Base-by-base conservation (phyloP, 768 basidiomycete species). In the Termitomyces sp. region DNA sequence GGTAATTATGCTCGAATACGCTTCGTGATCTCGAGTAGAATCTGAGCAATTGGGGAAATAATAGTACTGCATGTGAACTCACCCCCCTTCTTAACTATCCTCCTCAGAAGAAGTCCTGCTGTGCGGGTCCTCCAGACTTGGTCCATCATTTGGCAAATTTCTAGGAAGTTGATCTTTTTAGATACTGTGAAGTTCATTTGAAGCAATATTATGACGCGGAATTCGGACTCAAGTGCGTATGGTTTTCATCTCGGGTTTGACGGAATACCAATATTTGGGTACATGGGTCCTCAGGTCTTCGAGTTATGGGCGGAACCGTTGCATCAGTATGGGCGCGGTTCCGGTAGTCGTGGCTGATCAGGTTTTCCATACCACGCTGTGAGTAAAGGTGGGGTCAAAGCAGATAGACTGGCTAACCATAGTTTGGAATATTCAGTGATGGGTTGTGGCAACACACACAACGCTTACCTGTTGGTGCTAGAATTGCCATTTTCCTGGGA, bases 21-120 rank as follows among this genome's bases (percentile, higher is more conserved):
- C 20, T 46, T 56, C 14, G 39, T 49, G 20, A 56, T 39, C 47
- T 56, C 34, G 32, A 49, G 47, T 3, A 20, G 31, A 56, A 56
- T 16, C 18, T 41, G 22, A 41, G 46, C 55, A n/a, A 56, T 56
- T 1, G 46, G 37, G 2, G 20, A n/a, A n/a, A n/a, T 24, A 9
- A 49, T 18, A 6, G 55, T 49, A 18, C 39, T 32, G 47, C 37
- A 42, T 49, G 26, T 64, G 65, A 66, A 63, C 65, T 66, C 65
- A 57, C 60, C 59, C 59, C 46, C n/a, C n/a, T 54, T 55, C 56
- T 32, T 42, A 22, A 36, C 27, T 53, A 53, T 52, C 27, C 49
- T 29, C 47, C 57, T 57, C 57, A 34, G 29, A 34, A 50, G 62
- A 63, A 64, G 62, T 57, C 63, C 63, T 66, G 65, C 65, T 66